These are phyloP conservation scores for Umbilicus rupestris DNA, from an alignment of 164 flowering plant genomes.

Conservation along the genomic window DNA sequence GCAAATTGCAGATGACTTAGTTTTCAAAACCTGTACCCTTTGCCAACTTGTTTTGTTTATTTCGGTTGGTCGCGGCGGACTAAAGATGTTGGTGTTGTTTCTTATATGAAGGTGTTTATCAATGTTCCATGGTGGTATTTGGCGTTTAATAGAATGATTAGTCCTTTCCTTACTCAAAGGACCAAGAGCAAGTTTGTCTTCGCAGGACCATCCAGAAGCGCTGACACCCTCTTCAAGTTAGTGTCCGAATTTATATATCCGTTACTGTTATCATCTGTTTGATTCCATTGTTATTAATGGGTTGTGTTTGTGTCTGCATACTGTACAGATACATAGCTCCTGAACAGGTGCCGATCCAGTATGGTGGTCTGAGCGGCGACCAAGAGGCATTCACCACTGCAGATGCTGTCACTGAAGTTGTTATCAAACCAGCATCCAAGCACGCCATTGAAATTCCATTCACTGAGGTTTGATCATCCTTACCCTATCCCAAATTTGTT, in stretches of 20 bases:
- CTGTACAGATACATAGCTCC: slow-evolving; percentile 68
- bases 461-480: slow-evolving; percentile 44
- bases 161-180: slow-evolving; percentile 78
- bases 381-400: slow-evolving; percentile 54
- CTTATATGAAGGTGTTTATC: slow-evolving; percentile 51
- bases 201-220: slow-evolving; percentile 71
- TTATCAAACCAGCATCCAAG: slow-evolving; percentile 58
- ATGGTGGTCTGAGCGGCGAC: slow-evolving; percentile 64
- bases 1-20: no score
- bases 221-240: slow-evolving; percentile 91
- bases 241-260: slow-evolving; percentile 5
- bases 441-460: slow-evolving; percentile 60
- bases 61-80: background rate
- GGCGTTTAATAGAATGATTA: slow-evolving; percentile 64
- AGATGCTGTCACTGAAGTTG: slow-evolving; percentile 57
- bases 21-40: background rate
- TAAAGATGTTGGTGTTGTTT: background rate
- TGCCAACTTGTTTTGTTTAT: background rate
- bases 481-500: background rate
- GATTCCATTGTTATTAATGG: background rate
- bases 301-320: background rate
- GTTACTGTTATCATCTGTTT: background rate
- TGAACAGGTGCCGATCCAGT: slow-evolving; percentile 74
- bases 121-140: slow-evolving; percentile 99
- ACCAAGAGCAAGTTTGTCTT: slow-evolving; percentile 96